phyloP scores from a whole-genome alignment of 805 yeast genomes.

The Candida dajiaensis region DNA sequence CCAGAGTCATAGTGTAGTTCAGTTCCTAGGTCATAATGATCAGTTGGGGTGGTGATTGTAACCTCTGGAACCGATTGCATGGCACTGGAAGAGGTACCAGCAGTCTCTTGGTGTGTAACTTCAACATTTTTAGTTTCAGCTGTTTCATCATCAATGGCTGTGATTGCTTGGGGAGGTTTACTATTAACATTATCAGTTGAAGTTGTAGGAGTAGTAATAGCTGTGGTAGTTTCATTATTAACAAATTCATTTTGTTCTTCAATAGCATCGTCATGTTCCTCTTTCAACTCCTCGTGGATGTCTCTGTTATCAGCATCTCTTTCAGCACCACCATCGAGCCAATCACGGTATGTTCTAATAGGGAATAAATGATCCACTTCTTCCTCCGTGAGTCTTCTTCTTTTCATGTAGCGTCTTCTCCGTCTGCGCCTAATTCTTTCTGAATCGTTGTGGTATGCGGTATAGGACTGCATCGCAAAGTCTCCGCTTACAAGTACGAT shows the following conservation, averaged over 20 bases:
- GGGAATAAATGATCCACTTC: constrained; percentile 63
- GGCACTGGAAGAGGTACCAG: background rate
- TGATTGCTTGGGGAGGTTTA: background rate
- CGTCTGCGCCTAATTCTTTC: constrained; percentile 20
- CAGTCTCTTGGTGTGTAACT: background rate
- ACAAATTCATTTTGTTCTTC: constrained; percentile 3
- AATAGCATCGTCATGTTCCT: constrained; percentile 19
- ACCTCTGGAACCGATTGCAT: background rate
- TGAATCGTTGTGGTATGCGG: constrained; percentile 14
- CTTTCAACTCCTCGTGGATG: constrained; percentile 37
- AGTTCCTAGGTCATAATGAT: constrained; percentile 18
- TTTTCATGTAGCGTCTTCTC: constrained; percentile 39
- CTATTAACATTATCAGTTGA: background rate
- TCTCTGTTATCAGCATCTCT: constrained; percentile 39
- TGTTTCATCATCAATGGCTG: background rate
- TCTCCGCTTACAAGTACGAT: constrained; percentile 19
- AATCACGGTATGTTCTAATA: constrained; percentile 45
- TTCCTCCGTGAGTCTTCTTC: constrained; percentile 45
- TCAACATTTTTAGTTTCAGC: background rate
- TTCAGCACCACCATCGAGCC: constrained; percentile 59
- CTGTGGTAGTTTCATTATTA: background rate
- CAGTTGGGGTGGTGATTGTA: background rate
- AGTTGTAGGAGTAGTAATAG: background rate
- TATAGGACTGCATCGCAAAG: constrained; percentile 20
- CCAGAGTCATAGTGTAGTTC: constrained; percentile 55